phyloP scores from a whole-genome alignment of 2,329 filamentous ascomycete genomes.

The Sarocladium kiliense region DNA sequence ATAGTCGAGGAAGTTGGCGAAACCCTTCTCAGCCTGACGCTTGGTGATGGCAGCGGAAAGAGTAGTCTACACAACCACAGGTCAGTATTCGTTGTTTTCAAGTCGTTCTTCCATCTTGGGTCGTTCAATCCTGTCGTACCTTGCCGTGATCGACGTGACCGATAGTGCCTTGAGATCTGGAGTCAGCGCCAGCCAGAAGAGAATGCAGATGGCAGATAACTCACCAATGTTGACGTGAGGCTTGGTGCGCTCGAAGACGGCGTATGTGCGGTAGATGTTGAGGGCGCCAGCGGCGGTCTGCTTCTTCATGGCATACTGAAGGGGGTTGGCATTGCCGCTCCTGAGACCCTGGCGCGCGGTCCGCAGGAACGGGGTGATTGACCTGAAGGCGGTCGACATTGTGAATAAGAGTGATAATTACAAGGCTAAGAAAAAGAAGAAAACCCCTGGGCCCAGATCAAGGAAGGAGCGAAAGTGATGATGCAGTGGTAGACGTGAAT shows the following conservation, averaged over 20 bases:
- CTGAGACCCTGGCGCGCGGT: constrained; percentile 72
- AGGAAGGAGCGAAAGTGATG: constrained; percentile 1
- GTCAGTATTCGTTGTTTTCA: neutral
- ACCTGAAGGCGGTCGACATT: constrained; percentile 79
- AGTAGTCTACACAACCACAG: constrained; percentile 63
- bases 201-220: neutral
- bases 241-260: constrained; percentile 81
- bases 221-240: constrained; percentile 97
- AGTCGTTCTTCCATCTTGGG: neutral
- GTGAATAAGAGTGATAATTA: constrained; percentile 32
- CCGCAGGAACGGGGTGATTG: constrained; percentile 73
- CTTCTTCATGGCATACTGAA: constrained; percentile 63
- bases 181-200: constrained; percentile 13
- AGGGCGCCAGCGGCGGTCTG: constrained; percentile 60
- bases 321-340: constrained; percentile 66
- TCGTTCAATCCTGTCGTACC: constrained; percentile 44
- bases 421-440: constrained; percentile 14
- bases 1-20: constrained; percentile 94
- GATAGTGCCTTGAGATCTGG: constrained; percentile 68
- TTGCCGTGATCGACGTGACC: constrained; percentile 99
- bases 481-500: neutral
- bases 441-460: constrained; percentile 3
- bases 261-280: constrained; percentile 61
- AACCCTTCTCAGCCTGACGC: constrained; percentile 89
- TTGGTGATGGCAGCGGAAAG: constrained; percentile 99